Base-by-base conservation (phyloP, 305 asterid genomes). In the Striga hermonthica region DNA sequence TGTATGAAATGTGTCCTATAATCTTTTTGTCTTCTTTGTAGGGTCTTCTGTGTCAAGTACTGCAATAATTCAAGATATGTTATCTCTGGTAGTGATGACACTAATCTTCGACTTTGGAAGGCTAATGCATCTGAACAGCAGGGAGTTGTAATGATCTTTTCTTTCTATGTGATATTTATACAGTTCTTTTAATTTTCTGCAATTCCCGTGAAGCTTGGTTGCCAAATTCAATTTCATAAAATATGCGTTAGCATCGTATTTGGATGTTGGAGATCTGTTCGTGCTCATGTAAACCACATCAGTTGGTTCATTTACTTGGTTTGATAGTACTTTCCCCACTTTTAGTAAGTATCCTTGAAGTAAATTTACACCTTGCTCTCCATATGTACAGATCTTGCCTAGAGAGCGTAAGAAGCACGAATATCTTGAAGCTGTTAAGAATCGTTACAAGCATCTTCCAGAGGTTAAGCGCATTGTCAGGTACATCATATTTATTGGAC, bases 41-140 rank as follows among this genome's bases (percentile, higher is more conserved):
- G 98, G 90, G 97, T 93, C 57, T 90, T 93, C 76, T 83, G 95
- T 76, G 98, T 93, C 66, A 90, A 87, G 88, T 93, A 86, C 82
- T 90, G 90, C 70, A 78, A 85, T 48, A 96, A 93, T 76, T 96
- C 90, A 59, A 90, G 83, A 74, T 92, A 92, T 48, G 71, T 92
- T 22, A 69, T 92, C 64, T 92, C 97, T 16, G 98, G 98, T 49
- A 93, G 98, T 73, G 98, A 93, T 71, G 97, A 93, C 79, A 81
- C 93, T 57, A 93, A 93, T 72, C 87, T 93, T 74, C 90, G 98
- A 57, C 89, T 93, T 61, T 93, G 98, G 97, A 93, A 93, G 83
- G 97, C 97, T 62, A 87, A 84, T 71, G 98, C 98, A 65, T 80
- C 98, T 59, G 97, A 89, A 77, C 97, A 93, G 74, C 61, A 84